A percentile compares a stretch with the other conserved stretches of the same genome.
Conservation (phyloP, 2,329 filamentous ascomycete genomes). For the Periconia digitata region DNA sequence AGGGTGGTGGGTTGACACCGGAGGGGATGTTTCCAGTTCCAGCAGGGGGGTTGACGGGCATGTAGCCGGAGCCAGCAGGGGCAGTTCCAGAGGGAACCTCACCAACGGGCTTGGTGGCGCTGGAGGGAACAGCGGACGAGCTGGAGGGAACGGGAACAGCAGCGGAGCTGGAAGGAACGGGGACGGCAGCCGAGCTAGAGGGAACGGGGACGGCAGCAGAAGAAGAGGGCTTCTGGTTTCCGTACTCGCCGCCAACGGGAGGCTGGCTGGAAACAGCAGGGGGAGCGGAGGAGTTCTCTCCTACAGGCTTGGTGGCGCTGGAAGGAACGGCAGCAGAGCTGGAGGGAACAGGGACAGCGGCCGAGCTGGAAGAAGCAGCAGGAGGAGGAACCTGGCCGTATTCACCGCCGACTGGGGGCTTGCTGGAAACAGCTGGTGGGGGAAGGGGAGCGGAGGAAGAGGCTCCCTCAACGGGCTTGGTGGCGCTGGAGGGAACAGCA, state of each 20-base stretch:
- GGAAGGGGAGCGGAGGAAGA: not conserved
- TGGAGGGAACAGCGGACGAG: not conserved
- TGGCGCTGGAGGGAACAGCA: constrained; percentile 2
- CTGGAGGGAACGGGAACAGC: constrained; percentile 1
- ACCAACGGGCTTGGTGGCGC: constrained; percentile 5
- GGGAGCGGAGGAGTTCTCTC: not conserved
- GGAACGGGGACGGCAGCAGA: not conserved
- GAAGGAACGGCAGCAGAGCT: not conserved
- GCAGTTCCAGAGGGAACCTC: constrained; percentile 1
- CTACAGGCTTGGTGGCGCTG: not conserved
- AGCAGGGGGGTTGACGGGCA: not conserved
- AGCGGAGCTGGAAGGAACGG: not conserved
- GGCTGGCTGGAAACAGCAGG: no score
- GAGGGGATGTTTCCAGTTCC: constrained; percentile 4
- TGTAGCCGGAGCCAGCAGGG: not conserved
- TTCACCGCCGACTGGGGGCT: not conserved
- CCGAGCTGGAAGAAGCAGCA: constrained; percentile 3
- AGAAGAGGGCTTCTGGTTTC: not conserved
- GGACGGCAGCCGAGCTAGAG: not conserved
- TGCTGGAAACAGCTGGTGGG: no score
- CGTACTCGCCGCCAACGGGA: not conserved
- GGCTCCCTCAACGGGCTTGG: not conserved
- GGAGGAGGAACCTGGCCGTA: not conserved
- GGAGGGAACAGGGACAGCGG: constrained; percentile 1
- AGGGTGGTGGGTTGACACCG: constrained; percentile 5